Evolutionary conservation across 2,329 filamentous ascomycete species (phyloP).

Genomic region (Albifimbria verrucaria): DNA sequence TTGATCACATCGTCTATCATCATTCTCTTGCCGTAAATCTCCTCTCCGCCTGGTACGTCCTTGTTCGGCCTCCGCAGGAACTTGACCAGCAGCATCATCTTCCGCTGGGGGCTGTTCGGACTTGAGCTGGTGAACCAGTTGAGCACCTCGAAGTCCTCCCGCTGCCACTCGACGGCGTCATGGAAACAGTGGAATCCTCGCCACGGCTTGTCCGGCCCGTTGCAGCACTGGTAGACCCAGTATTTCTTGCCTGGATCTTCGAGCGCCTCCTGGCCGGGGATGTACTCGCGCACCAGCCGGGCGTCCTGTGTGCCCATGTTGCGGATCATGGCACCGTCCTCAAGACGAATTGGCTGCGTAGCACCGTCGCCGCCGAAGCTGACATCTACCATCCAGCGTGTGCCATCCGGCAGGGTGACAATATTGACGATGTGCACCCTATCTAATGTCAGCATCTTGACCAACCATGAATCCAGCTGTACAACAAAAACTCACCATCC

Average conservation of each 20-base stretch:
- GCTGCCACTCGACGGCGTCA: conserved; percentile 57
- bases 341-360: conserved; percentile 53
- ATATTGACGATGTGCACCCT: conserved; percentile 59
- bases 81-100: conserved; percentile 48
- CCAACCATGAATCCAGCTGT: conserved; percentile 14
- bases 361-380: conserved; percentile 63
- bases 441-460: conserved; percentile 3
- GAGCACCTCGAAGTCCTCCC: conserved; percentile 58
- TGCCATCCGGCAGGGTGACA: conserved; percentile 47
- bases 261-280: conserved; percentile 40
- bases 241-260: conserved; percentile 37
- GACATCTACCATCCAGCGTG: conserved; percentile 55
- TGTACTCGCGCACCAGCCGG: conserved; percentile 47
- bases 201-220: conserved; percentile 48
- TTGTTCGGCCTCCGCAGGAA: conserved; percentile 44
- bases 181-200: conserved; percentile 62
- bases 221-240: conserved; percentile 63
- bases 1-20: conserved; percentile 51
- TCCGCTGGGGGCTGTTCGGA: conserved; percentile 50
- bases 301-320: conserved; percentile 56
- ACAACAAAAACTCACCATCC: conserved; percentile 36
- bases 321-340: conserved; percentile 34
- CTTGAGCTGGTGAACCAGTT: conserved; percentile 53
- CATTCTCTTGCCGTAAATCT: conserved; percentile 51
- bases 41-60: conserved; percentile 37